Conservation (phyloP, 1,284 basidiomycete species). For the Cutaneotrichosporon sp. region DNA sequence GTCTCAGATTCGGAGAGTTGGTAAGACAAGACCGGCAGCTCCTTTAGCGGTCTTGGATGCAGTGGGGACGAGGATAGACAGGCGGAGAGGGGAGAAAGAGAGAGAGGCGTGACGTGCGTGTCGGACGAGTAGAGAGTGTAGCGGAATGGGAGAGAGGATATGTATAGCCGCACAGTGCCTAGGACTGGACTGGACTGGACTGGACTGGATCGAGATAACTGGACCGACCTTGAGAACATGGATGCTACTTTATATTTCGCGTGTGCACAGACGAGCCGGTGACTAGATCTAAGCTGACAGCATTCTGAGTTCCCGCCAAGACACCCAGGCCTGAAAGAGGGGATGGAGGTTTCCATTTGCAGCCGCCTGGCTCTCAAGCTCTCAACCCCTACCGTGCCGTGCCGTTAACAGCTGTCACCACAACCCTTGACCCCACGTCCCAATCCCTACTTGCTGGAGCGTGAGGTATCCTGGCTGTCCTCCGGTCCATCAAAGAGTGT, state of each 20-base stretch:
- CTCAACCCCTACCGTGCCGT: neutral
- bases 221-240: neutral
- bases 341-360: neutral
- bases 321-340: neutral
- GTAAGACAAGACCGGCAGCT: neutral
- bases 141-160: neutral
- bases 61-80: no score
- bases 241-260: conserved; percentile 2
- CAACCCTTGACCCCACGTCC: conserved; percentile 7
- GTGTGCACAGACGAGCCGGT: neutral
- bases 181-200: neutral
- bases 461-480: neutral
- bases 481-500: neutral
- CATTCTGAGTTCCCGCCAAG: neutral
- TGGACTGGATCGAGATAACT: conserved; percentile 5
- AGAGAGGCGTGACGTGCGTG: neutral
- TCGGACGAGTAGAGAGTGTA: neutral
- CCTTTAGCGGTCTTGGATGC: neutral
- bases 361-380: neutral
- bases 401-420: neutral
- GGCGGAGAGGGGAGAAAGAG: neutral
- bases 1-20: conserved; percentile 1
- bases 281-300: neutral
- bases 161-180: neutral
- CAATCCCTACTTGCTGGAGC: neutral